A percentile compares a stretch with the other conserved stretches of the same genome.
These are phyloP conservation scores for Stachybotrys echinatus DNA, from an alignment of 2,329 filamentous ascomycete species.

Conservation along the genomic window DNA sequence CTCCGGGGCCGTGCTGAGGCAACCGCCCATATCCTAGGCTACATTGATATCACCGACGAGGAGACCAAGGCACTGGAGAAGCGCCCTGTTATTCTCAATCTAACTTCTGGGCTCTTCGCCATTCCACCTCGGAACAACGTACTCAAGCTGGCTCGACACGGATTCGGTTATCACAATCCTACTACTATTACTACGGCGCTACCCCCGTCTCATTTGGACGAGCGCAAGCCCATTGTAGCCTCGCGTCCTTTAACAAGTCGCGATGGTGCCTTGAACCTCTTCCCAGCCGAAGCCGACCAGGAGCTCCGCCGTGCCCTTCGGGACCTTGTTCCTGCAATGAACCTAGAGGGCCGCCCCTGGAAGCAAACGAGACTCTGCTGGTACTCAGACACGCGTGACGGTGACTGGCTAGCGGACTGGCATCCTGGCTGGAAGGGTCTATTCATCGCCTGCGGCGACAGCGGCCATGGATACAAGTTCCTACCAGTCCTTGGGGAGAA, in stretches of 20 bases:
- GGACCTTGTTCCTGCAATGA: slow-evolving; percentile 52
- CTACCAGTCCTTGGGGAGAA: slow-evolving; percentile 60
- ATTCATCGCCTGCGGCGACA: slow-evolving; percentile 59
- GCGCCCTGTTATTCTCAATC: slow-evolving; percentile 69
- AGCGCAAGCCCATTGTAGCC: slow-evolving; percentile 22
- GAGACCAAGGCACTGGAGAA: slow-evolving; percentile 62
- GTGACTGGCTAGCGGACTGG: slow-evolving; percentile 66
- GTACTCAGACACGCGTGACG: slow-evolving; percentile 70
- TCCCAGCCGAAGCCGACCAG: slow-evolving; percentile 55
- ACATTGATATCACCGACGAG: slow-evolving; percentile 65
- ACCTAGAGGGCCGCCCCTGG: slow-evolving; percentile 56
- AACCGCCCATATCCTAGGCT: slow-evolving; percentile 77
- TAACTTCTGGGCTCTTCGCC: slow-evolving; percentile 67
- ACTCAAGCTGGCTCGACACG: slow-evolving; percentile 68
- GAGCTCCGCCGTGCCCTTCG: slow-evolving; percentile 57
- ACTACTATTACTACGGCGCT: slow-evolving; percentile 27
- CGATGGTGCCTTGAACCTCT: slow-evolving; percentile 35
- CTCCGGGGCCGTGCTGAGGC: slow-evolving; percentile 70
- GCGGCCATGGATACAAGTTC: slow-evolving; percentile 66
- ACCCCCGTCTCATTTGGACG: slow-evolving; percentile 19
- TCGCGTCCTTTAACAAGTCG: slow-evolving; percentile 30
- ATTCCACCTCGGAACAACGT: slow-evolving; percentile 59
- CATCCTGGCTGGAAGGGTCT: slow-evolving; percentile 56
- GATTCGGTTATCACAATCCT: slow-evolving; percentile 61
- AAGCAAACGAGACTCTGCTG: slow-evolving; percentile 61